phyloP scores from a whole-genome alignment of 495 filamentous ascomycete genomes.

The Lentithecium fluviatile region DNA sequence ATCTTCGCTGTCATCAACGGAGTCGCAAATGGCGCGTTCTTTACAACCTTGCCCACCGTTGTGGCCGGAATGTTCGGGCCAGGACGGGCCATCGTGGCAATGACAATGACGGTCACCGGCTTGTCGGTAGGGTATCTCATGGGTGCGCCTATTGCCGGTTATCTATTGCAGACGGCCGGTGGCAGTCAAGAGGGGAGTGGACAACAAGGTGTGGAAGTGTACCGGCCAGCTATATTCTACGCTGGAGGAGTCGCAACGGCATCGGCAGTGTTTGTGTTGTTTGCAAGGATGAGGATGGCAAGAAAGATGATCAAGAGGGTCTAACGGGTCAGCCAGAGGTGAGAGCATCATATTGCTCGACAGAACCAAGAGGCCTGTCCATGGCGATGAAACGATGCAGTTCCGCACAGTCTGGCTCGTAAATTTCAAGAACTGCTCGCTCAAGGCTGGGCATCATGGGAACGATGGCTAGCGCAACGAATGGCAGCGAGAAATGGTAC shows the following conservation, averaged over 20 bases:
- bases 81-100: constrained; percentile 53
- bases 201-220: constrained; percentile 44
- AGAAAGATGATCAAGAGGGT: constrained; percentile 21
- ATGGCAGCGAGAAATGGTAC: no score
- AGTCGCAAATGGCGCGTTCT: constrained; percentile 57
- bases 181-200: constrained; percentile 44
- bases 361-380: no score
- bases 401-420: no score
- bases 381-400: no score
- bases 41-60: constrained; percentile 61
- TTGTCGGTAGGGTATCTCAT: constrained; percentile 50
- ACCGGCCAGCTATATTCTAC: constrained; percentile 60
- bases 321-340: no score
- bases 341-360: no score
- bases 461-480: no score
- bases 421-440: no score
- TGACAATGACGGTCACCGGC: constrained; percentile 62
- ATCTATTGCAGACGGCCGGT: constrained; percentile 55
- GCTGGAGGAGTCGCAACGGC: constrained; percentile 42
- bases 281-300: constrained; percentile 19
- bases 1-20: constrained; percentile 57
- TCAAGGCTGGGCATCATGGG: no score
- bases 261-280: constrained; percentile 15
- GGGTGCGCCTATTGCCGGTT: constrained; percentile 60
- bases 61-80: constrained; percentile 59